phyloP scores from a whole-genome alignment of 2,329 filamentous ascomycete species.

The Penicillium fuscoglaucum region DNA sequence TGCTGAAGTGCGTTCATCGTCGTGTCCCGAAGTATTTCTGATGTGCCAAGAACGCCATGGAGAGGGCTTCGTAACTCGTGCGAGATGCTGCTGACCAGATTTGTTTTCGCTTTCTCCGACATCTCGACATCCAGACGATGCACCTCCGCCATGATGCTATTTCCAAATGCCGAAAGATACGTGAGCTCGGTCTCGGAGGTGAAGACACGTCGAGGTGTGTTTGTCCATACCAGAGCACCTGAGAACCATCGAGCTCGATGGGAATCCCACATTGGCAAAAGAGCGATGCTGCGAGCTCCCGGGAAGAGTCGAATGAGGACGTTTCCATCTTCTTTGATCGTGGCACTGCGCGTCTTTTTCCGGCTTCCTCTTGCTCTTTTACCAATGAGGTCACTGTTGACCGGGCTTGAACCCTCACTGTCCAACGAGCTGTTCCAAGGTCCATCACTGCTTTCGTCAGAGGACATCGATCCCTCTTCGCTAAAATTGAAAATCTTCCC shows the following conservation, averaged over 20 bases:
- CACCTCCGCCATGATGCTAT: constrained; percentile 38
- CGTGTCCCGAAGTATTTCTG: constrained; percentile 36
- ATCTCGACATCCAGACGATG: constrained; percentile 32
- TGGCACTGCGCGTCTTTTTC: constrained; percentile 17
- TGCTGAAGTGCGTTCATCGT: constrained; percentile 30
- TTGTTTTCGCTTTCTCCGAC: constrained; percentile 35
- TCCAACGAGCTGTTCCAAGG: neutral
- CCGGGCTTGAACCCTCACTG: neutral
- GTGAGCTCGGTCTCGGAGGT: constrained; percentile 30
- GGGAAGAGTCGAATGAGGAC: constrained; percentile 25
- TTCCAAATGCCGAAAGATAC: constrained; percentile 33
- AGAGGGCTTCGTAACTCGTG: constrained; percentile 41
- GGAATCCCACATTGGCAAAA: constrained; percentile 38
- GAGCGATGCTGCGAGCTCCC: constrained; percentile 29
- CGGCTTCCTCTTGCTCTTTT: neutral
- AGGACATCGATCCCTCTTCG: constrained; percentile 20
- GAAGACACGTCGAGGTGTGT: constrained; percentile 23
- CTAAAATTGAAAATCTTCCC: constrained; percentile 26
- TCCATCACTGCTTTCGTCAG: constrained; percentile 11
- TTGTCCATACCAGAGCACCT: constrained; percentile 32
- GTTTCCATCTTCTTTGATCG: constrained; percentile 18
- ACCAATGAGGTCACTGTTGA: neutral
- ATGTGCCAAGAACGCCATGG: constrained; percentile 38
- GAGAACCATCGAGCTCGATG: constrained; percentile 33
- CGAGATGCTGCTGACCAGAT: constrained; percentile 36